A percentile compares a stretch with the other conserved stretches of the same genome.
These are phyloP conservation scores for Ceratocystis variospora DNA, from an alignment of 2,329 filamentous ascomycete species.

Conservation along the genomic window DNA sequence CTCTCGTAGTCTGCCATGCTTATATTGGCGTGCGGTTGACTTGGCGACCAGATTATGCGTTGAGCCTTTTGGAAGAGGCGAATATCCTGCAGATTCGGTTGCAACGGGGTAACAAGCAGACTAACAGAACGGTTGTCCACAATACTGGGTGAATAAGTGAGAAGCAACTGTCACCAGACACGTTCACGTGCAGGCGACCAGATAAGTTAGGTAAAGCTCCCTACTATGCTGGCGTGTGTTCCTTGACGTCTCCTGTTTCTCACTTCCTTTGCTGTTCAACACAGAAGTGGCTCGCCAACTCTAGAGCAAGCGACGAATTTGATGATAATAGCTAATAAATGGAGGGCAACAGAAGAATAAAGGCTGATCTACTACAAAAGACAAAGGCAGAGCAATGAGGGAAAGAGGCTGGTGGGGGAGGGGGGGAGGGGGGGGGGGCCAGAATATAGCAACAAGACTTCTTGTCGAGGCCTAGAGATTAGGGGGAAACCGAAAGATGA, in stretches of 20 bases:
- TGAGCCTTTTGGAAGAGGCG: not conserved
- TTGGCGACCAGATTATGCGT: not conserved
- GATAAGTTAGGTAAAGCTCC: not conserved
- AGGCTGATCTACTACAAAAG: conserved; percentile 5
- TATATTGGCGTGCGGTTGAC: not conserved
- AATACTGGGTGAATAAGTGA: not conserved
- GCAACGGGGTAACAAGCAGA: not conserved
- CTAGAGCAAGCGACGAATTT: not conserved
- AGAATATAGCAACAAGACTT: not conserved
- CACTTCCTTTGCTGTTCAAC: not conserved
- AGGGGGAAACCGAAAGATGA: not conserved
- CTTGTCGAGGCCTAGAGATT: not conserved
- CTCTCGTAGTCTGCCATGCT: conserved; percentile 16
- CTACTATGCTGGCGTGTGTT: not conserved
- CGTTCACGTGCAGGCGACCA: not conserved
- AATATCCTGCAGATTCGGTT: not conserved
- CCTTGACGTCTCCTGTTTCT: not conserved
- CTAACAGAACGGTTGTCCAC: not conserved
- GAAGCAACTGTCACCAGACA: not conserved
- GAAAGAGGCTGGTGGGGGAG: not conserved
- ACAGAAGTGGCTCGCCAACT: conserved; percentile 6
- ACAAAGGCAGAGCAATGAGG: not conserved
- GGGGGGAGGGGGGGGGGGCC: not conserved
- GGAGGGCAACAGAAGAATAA: not conserved
- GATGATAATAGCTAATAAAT: conserved; percentile 1